Evolutionary conservation across 176 grass and related monocot genomes (phyloP), one percentile per base, ranked within the genome.

Genomic region (Thalia dealbata): DNA sequence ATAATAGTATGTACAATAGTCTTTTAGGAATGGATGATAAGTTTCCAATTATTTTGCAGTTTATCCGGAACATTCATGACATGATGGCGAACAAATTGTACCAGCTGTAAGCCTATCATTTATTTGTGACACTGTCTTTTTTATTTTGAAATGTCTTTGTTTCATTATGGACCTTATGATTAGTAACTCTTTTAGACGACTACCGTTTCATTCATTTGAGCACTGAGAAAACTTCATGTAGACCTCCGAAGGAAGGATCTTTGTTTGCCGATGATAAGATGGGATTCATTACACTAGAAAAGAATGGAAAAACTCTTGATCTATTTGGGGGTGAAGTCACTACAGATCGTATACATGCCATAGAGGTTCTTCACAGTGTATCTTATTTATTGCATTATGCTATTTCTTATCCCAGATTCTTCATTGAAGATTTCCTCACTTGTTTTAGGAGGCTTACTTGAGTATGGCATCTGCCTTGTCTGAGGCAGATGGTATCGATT

Each of bases 401-500:
- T n/a, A 50, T 21, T 76, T 76, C 9, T 48, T 26, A 45, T 71
- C 3, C 69, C 48, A 61, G 18, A 79, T 46, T 29, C 15, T 55
- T 71, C 44, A 38, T 30, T 6, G 24, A 25, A 15, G 18, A 29
- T 61, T n/a, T 59, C 28, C 14, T 43, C 30, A 23, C 48, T 29
- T 70, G 23, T 44, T 79, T 14, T 38, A 96, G 93, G 89, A 96
- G 55, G 93, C 93, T 74, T 92, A 96, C 61, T 73, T 74, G 66
- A 90, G 84, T 78, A 96, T 92, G 93, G 93, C 84, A 88, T 90
- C 89, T 82, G 93, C 87, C 25, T 84, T 96, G 35, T 96, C 89
- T 56, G 89, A 92, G 78, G 93, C 93, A 75, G 93, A 96, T 84
- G 93, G 93, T 71, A 84, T 96, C 65, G 93, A 96, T 81, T 96